phyloP scores from a whole-genome alignment of 2,329 filamentous ascomycete genomes.

The Trichoderma koningii region DNA sequence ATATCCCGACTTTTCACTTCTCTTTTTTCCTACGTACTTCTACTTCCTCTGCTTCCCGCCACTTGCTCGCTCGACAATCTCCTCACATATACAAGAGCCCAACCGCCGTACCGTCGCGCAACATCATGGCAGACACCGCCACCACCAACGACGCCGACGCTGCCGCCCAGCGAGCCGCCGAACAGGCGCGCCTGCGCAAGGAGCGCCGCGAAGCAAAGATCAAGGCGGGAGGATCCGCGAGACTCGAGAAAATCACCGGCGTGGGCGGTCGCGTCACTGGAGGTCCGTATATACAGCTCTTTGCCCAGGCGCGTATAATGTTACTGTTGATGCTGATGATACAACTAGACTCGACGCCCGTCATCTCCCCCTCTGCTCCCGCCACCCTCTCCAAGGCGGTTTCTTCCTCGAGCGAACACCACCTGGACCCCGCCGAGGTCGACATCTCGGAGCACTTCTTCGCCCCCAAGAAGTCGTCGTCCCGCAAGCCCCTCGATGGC shows the following conservation, averaged over 20 bases:
- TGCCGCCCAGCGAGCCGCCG: slow-evolving; percentile 55
- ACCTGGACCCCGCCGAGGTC: slow-evolving; percentile 71
- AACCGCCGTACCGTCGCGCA: neutral
- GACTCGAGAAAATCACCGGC: slow-evolving; percentile 75
- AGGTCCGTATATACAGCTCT: slow-evolving; percentile 33
- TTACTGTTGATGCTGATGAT: neutral
- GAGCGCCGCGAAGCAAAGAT: slow-evolving; percentile 80
- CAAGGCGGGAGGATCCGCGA: slow-evolving; percentile 66
- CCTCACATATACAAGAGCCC: neutral
- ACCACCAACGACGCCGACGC: slow-evolving; percentile 46
- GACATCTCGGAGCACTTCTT: slow-evolving; percentile 79
- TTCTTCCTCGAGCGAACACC: slow-evolving; percentile 27
- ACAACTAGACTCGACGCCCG: slow-evolving; percentile 27
- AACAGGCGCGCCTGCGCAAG: slow-evolving; percentile 74
- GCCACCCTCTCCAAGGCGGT: slow-evolving; percentile 35
- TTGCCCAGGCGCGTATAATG: no score
- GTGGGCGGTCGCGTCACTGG: slow-evolving; percentile 52
- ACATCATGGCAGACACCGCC: slow-evolving; percentile 43
- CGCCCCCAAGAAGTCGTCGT: slow-evolving; percentile 48
- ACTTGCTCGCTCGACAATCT: neutral
- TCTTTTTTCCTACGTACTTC: no score
- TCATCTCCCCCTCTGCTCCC: slow-evolving; percentile 31
- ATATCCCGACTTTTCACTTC: neutral
- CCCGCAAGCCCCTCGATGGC: slow-evolving; percentile 27
- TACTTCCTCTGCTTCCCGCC: neutral